Conservation (phyloP, 768 basidiomycete genomes). For the Coprinopsis strossmayeri region DNA sequence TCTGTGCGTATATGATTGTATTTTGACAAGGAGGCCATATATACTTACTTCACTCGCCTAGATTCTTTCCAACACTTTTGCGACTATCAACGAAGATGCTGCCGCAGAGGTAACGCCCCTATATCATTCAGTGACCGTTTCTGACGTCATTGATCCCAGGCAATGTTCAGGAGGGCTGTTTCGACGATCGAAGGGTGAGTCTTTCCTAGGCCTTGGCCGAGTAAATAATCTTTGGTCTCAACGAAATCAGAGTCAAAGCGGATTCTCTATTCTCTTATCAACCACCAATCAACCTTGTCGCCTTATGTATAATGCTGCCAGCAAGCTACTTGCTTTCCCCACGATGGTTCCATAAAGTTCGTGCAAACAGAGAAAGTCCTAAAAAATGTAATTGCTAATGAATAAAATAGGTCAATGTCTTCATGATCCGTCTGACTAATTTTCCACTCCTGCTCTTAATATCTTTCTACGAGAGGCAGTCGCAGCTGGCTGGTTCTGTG, state of each 20-base stretch:
- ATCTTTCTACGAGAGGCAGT: constrained; percentile 81
- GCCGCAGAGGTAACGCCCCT: constrained; percentile 64
- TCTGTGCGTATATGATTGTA: constrained; percentile 55
- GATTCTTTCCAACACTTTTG: constrained; percentile 95
- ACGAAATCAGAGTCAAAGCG: constrained; percentile 57
- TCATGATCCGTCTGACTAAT: constrained; percentile 81
- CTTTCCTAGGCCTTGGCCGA: not conserved
- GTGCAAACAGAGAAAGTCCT: too few relatives aligned
- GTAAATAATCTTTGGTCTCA: not conserved
- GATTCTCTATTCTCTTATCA: constrained; percentile 93
- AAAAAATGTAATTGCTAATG: too few relatives aligned
- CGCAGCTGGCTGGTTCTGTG: constrained; percentile 56
- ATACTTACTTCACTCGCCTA: constrained; percentile 20
- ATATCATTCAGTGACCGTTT: not conserved
- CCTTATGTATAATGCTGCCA: constrained; percentile 82
- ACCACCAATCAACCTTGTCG: constrained; percentile 86
- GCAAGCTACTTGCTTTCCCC: constrained; percentile 80
- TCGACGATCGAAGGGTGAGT: constrained; percentile 87
- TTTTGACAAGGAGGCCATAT: too few relatives aligned
- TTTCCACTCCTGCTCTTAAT: constrained; percentile 80
- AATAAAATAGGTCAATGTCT: constrained; percentile 65
- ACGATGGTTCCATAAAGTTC: constrained; percentile 96
- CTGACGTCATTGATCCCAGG: constrained; percentile 37
- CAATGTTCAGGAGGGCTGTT: constrained; percentile 93
- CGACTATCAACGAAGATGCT: constrained; percentile 89